Percentiles rank a stretch among this genome's conserved stretches.
These are phyloP conservation scores for Metschnikowia noctiluminum DNA, from an alignment of 805 yeast species.

Conservation along the genomic window DNA sequence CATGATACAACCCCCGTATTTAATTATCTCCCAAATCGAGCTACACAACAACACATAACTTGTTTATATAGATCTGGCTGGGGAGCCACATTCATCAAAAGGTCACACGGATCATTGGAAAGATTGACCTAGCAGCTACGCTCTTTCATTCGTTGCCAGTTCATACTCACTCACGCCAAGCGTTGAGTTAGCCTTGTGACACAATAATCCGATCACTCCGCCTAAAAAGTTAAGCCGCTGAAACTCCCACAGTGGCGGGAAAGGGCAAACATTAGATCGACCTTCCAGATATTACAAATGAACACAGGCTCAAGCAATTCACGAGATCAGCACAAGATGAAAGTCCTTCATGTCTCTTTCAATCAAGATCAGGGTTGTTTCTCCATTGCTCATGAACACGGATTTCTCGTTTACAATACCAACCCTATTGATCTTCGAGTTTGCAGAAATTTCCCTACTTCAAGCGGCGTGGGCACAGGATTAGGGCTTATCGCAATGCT, in stretches of 20 bases:
- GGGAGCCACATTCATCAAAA: too few relatives aligned
- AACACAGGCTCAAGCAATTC: slow-evolving; percentile 3
- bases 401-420: slow-evolving; percentile 81
- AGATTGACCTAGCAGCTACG: too few relatives aligned
- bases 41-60: not conserved
- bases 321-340: slow-evolving; percentile 22
- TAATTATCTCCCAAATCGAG: not conserved
- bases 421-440: slow-evolving; percentile 82
- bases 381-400: slow-evolving; percentile 74
- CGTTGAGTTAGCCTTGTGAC: too few relatives aligned
- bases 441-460: slow-evolving; percentile 44
- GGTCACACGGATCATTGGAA: too few relatives aligned
- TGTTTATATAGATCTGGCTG: too few relatives aligned
- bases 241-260: too few relatives aligned
- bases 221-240: too few relatives aligned
- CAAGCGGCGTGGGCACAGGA: slow-evolving; percentile 43
- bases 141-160: too few relatives aligned
- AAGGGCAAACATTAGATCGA: too few relatives aligned
- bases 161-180: too few relatives aligned
- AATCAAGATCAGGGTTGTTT: slow-evolving; percentile 92
- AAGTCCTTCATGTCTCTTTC: slow-evolving; percentile 59
- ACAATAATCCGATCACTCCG: too few relatives aligned
- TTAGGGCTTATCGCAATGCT: slow-evolving; percentile 79
- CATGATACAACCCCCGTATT: slow-evolving; percentile 1
- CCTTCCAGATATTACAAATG: not conserved